Evolutionary conservation across 2,329 filamentous ascomycete genomes (phyloP).

Genomic region (Aspergillus neotritici): DNA sequence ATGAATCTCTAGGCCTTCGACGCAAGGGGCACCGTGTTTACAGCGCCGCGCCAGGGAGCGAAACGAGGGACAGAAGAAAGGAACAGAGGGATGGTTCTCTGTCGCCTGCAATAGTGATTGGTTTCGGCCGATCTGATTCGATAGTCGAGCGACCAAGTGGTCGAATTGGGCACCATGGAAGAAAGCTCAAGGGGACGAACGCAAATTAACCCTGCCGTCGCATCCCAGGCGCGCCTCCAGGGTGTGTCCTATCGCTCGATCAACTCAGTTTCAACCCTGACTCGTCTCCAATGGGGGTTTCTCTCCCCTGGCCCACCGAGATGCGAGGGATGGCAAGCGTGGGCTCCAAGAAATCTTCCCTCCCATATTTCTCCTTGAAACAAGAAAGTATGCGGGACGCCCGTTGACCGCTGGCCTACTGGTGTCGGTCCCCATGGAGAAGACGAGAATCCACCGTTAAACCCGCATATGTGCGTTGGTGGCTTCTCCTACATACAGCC

Average conservation of each 20-base stretch:
- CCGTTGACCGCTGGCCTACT: conserved; percentile 11
- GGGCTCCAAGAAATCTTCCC: conserved; percentile 7
- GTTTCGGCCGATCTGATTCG: neutral
- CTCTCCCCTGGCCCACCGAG: conserved; percentile 5
- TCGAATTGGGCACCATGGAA: no score
- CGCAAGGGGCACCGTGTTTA: conserved; percentile 12
- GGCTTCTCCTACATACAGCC: conserved; percentile 1
- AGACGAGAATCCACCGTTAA: conserved; percentile 8
- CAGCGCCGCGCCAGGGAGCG: conserved; percentile 9
- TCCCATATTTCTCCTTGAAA: conserved; percentile 16
- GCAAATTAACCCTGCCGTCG: no score
- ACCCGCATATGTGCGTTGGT: conserved; percentile 14
- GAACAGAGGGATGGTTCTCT: no score
- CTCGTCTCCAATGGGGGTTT: neutral
- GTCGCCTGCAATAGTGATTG: neutral
- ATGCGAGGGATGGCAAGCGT: conserved; percentile 17
- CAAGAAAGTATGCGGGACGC: conserved; percentile 16
- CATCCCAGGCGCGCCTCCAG: no score
- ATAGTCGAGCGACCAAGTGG: no score
- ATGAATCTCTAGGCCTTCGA: conserved; percentile 4
- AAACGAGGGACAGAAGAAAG: conserved; percentile 6
- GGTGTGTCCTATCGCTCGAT: neutral
- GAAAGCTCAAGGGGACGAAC: no score
- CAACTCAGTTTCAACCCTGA: conserved; percentile 1
- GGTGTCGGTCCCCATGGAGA: conserved; percentile 5